phyloP scores from a whole-genome alignment of 1,139 yeast genomes.

The Nakaseomyces kungkrabaensis region DNA sequence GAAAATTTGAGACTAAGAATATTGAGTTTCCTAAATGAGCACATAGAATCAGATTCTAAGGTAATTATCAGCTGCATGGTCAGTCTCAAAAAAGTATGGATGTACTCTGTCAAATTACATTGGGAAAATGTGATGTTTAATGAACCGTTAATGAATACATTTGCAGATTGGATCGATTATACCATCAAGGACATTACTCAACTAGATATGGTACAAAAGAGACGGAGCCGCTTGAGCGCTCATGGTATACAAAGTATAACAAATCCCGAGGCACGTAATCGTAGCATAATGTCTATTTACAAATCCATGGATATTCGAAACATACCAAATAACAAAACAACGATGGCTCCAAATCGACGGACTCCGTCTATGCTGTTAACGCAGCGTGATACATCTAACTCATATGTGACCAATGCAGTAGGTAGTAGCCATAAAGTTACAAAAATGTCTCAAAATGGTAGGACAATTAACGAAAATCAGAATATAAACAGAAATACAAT shows the following conservation, averaged over 20 bases:
- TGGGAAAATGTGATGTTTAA: conserved; percentile 23
- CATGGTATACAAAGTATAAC: conserved; percentile 25
- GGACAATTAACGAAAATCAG: conserved; percentile 8
- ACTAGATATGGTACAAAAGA: conserved; percentile 11
- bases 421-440: not conserved
- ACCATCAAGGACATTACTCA: conserved; percentile 19
- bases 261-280: conserved; percentile 27
- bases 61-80: conserved; percentile 35
- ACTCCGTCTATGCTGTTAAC: conserved; percentile 29
- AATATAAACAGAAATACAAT: conserved; percentile 1
- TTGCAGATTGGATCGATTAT: conserved; percentile 20
- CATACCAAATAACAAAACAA: conserved; percentile 8
- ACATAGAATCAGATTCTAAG: conserved; percentile 24
- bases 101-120: conserved; percentile 15
- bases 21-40: conserved; percentile 41
- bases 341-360: conserved; percentile 10
- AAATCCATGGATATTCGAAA: conserved; percentile 15
- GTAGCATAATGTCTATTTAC: conserved; percentile 24
- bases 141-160: conserved; percentile 13
- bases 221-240: conserved; percentile 22
- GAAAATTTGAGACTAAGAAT: conserved; percentile 39
- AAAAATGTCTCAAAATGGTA: not conserved
- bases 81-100: conserved; percentile 37
- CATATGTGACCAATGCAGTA: conserved; percentile 4
- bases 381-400: conserved; percentile 22